phyloP scores from a whole-genome alignment of 1,284 basidiomycete species.

The Takashimella koratensis region DNA sequence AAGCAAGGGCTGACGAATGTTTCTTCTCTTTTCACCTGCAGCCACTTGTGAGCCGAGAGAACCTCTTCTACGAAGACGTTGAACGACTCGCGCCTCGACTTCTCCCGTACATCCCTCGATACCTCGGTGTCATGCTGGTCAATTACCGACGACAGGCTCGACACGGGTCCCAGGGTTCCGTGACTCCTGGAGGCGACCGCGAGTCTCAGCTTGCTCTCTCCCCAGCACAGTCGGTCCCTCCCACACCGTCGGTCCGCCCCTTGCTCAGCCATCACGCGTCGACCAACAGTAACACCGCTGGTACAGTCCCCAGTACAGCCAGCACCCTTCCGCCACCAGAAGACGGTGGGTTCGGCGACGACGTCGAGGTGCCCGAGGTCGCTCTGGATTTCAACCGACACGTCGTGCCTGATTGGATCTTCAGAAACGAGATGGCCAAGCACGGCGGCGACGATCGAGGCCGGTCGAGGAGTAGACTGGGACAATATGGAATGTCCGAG shows the following conservation, averaged over 20 bases:
- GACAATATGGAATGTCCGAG: neutral
- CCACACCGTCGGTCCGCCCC: conserved; percentile 22
- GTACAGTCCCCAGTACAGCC: neutral
- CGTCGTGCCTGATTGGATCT: conserved; percentile 91
- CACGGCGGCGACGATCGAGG: neutral
- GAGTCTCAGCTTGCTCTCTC: conserved; percentile 17
- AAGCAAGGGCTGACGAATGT: conserved; percentile 10
- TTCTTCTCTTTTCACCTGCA: conserved; percentile 40
- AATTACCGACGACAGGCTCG: conserved; percentile 67
- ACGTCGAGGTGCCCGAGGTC: conserved; percentile 74
- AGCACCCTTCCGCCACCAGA: neutral
- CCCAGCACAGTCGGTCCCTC: conserved; percentile 23
- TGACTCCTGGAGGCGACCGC: conserved; percentile 42
- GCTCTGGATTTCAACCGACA: conserved; percentile 88
- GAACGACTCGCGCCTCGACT: conserved; percentile 88
- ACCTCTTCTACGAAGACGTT: conserved; percentile 96
- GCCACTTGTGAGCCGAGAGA: conserved; percentile 94
- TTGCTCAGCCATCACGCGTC: conserved; percentile 1
- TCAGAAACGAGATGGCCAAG: conserved; percentile 36
- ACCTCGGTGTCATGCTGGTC: conserved; percentile 96
- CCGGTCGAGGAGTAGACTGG: neutral
- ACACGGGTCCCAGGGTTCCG: conserved; percentile 34
- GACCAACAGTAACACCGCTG: conserved; percentile 7
- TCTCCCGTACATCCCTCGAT: conserved; percentile 89
- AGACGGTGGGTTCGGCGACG: conserved; percentile 5